These are phyloP conservation scores for Limonium bicolor DNA, from an alignment of 148 eudicot species.

Conservation along the genomic window DNA sequence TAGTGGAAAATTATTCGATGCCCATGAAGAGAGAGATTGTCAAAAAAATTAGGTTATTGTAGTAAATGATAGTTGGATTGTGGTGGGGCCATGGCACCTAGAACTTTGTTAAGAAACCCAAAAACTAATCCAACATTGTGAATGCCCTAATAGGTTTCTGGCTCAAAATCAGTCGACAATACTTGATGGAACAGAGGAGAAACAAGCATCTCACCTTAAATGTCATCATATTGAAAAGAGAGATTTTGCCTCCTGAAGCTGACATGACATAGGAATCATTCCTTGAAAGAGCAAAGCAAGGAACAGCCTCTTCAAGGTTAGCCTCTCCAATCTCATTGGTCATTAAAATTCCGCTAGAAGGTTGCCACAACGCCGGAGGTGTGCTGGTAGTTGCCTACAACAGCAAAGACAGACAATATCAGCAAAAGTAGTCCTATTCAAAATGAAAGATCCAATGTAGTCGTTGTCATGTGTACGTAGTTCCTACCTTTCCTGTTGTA, in stretches of 20 bases:
- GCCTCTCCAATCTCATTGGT: slow-evolving; percentile 22
- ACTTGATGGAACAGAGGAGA: background rate
- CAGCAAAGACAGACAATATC: background rate
- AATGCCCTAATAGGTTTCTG: no score
- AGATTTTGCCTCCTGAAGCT: slow-evolving; percentile 37
- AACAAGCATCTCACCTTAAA: slow-evolving; percentile 22
- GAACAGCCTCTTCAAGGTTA: slow-evolving; percentile 16
- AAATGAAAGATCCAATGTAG: background rate
- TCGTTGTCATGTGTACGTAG: background rate
- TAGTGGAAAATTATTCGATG: no score
- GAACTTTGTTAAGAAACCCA: no score
- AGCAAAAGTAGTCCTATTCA: background rate
- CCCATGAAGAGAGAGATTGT: no score
- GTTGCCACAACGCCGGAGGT: slow-evolving; percentile 31
- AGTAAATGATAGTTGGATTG: no score
- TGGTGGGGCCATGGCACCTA: no score
- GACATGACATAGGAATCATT: slow-evolving; percentile 48
- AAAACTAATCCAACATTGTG: no score
- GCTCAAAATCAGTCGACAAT: no score
- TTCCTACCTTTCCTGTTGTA: slow-evolving; percentile 18
- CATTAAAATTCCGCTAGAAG: slow-evolving; percentile 32
- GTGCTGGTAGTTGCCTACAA: slow-evolving; percentile 20
- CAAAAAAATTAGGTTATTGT: no score
- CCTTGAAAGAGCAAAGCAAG: slow-evolving; percentile 41
- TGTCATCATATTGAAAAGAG: slow-evolving; percentile 30